phyloP scores from a whole-genome alignment of 345 rosid genomes.

The Theobroma cacao region DNA sequence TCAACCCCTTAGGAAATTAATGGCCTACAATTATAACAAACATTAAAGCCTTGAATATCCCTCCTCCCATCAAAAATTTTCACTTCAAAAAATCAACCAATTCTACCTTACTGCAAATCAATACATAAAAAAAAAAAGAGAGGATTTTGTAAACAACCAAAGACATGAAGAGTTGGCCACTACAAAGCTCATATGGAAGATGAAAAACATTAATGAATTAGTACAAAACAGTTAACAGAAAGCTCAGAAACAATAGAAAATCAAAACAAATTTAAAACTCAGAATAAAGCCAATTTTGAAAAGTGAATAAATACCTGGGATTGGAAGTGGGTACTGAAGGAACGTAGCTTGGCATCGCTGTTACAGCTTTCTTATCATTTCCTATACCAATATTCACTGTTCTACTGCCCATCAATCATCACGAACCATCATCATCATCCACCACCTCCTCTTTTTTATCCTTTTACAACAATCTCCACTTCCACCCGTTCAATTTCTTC shows the following conservation, averaged over 20 bases:
- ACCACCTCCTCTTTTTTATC: constrained; percentile 6
- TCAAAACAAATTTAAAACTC: neutral
- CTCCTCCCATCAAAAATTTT: neutral
- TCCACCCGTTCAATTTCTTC: neutral
- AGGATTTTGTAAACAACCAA: neutral
- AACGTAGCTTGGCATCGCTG: constrained; percentile 55
- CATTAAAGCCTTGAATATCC: neutral
- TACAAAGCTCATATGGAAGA: neutral
- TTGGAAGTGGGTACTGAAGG: constrained; percentile 40
- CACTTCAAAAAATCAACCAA: neutral
- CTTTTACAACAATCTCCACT: neutral
- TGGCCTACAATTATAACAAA: neutral
- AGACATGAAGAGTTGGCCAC: neutral
- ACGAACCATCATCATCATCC: constrained; percentile 24
- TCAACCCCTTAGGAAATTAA: neutral
- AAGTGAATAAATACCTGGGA: constrained; percentile 28
- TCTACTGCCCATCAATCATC: constrained; percentile 45
- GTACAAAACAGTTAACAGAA: neutral
- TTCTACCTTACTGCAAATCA: neutral
- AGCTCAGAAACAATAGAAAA: neutral
- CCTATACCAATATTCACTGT: constrained; percentile 30
- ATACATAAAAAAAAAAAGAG: neutral
- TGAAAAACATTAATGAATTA: neutral
- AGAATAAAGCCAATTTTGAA: neutral
- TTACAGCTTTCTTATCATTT: constrained; percentile 34